Conservation (phyloP, 2,329 filamentous ascomycete genomes). For the Diaporthe sp. region DNA sequence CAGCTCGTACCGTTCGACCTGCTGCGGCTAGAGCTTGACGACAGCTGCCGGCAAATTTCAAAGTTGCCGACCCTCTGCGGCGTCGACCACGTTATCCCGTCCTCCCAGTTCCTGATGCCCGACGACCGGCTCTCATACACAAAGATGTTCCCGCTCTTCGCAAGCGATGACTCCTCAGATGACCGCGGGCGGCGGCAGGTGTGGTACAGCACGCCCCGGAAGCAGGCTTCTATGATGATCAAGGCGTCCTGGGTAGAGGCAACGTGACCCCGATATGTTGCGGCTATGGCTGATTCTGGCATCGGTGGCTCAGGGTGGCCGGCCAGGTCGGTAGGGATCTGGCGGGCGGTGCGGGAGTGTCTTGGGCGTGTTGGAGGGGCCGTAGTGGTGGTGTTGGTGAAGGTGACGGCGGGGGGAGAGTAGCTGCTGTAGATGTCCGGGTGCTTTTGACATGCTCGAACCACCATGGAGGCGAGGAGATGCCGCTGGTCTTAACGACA, state of each 20-base stretch:
- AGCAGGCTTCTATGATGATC: constrained; percentile 34
- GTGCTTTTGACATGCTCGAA: constrained; percentile 30
- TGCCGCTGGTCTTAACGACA: constrained; percentile 28
- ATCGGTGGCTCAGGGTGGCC: constrained; percentile 33
- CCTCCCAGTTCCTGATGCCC: constrained; percentile 32
- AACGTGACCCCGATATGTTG: constrained; percentile 31
- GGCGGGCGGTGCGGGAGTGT: constrained; percentile 16
- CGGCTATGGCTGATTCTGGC: constrained; percentile 34
- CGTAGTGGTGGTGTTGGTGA: background rate
- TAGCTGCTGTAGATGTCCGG: constrained; percentile 30
- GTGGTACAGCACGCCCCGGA: constrained; percentile 26
- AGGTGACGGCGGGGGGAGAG: background rate
- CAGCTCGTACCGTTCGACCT: constrained; percentile 18
- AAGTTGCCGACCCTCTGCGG: constrained; percentile 35
- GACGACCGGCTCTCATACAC: constrained; percentile 34
- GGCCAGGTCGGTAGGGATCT: constrained; percentile 22
- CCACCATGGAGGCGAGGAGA: constrained; percentile 27
- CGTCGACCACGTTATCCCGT: constrained; percentile 32
- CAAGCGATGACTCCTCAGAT: constrained; percentile 23
- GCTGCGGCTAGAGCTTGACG: background rate
- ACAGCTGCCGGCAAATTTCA: constrained; percentile 30
- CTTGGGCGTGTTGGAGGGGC: constrained; percentile 16
- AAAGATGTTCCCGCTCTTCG: constrained; percentile 32
- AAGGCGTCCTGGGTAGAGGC: constrained; percentile 36
- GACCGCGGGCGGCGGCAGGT: constrained; percentile 24